Base-by-base conservation (phyloP, 352 stramenopile species). In the Phytophthora kernoviae region DNA sequence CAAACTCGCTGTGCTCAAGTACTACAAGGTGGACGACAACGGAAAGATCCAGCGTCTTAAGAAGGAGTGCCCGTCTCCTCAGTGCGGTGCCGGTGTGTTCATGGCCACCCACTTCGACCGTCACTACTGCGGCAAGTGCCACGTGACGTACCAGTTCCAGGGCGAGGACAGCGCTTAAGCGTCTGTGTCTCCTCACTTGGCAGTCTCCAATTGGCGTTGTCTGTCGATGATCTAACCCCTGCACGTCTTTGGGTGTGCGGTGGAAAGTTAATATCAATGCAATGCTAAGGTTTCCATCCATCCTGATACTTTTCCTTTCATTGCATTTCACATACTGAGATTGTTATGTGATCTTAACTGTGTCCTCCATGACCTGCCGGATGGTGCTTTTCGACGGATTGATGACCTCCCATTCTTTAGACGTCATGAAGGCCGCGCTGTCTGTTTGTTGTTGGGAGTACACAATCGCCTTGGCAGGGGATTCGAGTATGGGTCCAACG, bases 91-190 rank as follows among this genome's bases (percentile, higher is more conserved):
- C 70, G 97, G 98, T 69, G 96, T 98, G 59, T 99, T 99, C 93
- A 99, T 99, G 97, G 98, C 98, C 66, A 98, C 98, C 51, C 98
- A 99, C 88, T 94, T 98, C 54, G 96, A 99, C 89, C 96, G 98
- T 63, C 98, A 99, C 87, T 99, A 99, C 90, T 99, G 98, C 79
- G 98, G 98, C 81, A 99, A 99, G 87, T 99, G 94, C 82, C 90
- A 96, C 81, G 96, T 98, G 71, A 99, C 96, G 24, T 99, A 98
- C 89, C 79, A 94, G 73, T 94, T 94, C 81, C 84, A 93, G 80
- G 70, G 73, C 58, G 81, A 91, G 68, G 78, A 82, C 62, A 85
- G 71, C 64, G 72, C 74, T 62, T 87, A 84, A 65, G 70, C 57
- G 65, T 68, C 36, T 45, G 9, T 37, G 32, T 48, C 39, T 52